These are phyloP conservation scores for Panicum hallii DNA, from an alignment of 202 grass and related monocot species.

Conservation along the genomic window DNA sequence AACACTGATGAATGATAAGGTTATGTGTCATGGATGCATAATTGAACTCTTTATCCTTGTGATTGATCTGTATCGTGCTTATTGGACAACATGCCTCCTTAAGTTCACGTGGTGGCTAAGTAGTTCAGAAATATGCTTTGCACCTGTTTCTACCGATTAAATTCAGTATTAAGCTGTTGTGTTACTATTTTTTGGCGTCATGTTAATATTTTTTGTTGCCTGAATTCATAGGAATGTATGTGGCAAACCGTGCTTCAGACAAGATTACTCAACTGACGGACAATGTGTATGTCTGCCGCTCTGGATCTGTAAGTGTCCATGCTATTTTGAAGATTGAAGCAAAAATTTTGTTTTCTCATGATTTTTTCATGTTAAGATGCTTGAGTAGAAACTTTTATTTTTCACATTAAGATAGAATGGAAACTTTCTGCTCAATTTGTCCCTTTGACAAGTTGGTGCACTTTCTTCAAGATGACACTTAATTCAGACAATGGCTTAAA, in stretches of 20 bases:
- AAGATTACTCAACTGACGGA: conserved; percentile 91
- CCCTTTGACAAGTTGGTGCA: neutral
- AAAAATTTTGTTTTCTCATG: neutral
- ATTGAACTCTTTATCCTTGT: neutral
- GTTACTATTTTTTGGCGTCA: neutral
- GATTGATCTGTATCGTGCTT: neutral
- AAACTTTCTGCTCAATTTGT: neutral
- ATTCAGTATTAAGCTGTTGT: neutral
- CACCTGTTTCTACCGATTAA: neutral
- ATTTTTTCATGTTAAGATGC: neutral
- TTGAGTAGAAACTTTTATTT: neutral
- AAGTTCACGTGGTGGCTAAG: neutral
- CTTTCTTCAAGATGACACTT: neutral
- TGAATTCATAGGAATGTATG: conserved; percentile 75
- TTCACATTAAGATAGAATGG: neutral
- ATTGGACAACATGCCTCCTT: neutral
- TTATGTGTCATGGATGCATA: neutral
- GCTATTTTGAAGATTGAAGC: conserved; percentile 1
- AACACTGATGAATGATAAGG: neutral
- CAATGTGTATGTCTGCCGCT: conserved; percentile 87
- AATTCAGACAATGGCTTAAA: neutral
- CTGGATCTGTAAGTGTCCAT: conserved; percentile 78
- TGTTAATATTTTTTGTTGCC: neutral
- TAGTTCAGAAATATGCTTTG: neutral
- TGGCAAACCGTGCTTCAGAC: conserved; percentile 87